phyloP scores from a whole-genome alignment of 1,284 basidiomycete species.

The Leucoagaricus sp. region DNA sequence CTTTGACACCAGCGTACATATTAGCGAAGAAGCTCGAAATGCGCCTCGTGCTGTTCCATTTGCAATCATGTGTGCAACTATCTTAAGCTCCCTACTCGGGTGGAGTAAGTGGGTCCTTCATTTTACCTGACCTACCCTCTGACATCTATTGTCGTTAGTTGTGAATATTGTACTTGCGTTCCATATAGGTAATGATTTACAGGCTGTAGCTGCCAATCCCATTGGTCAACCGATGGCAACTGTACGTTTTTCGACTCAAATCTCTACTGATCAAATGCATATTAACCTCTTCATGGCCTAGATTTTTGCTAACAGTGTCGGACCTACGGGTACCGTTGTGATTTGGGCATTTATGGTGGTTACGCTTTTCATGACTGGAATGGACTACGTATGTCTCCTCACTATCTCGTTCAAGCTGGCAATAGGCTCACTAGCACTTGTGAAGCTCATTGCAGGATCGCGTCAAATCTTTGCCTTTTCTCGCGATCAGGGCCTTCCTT shows the following conservation, averaged over 20 bases:
- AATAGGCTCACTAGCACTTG: neutral
- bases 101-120: conserved; percentile 49
- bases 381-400: neutral
- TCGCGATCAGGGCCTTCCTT: conserved; percentile 54
- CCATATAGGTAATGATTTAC: conserved; percentile 46
- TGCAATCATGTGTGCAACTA: conserved; percentile 68
- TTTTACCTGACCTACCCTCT: neutral
- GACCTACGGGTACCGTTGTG: conserved; percentile 58
- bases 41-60: conserved; percentile 72
- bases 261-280: neutral
- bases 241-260: neutral
- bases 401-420: neutral
- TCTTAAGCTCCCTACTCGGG: conserved; percentile 63
- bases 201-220: conserved; percentile 50
- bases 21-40: conserved; percentile 78
- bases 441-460: conserved; percentile 37
- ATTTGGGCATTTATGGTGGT: conserved; percentile 48
- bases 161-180: conserved; percentile 64
- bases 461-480: conserved; percentile 44
- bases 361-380: neutral
- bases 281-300: too few relatives aligned
- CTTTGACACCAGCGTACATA: conserved; percentile 69
- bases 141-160: conserved; percentile 31
- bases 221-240: conserved; percentile 68
- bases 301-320: conserved; percentile 72